Evolutionary conservation across 257 asterid genomes (phyloP).

Genomic region (Solanum chaucha): DNA sequence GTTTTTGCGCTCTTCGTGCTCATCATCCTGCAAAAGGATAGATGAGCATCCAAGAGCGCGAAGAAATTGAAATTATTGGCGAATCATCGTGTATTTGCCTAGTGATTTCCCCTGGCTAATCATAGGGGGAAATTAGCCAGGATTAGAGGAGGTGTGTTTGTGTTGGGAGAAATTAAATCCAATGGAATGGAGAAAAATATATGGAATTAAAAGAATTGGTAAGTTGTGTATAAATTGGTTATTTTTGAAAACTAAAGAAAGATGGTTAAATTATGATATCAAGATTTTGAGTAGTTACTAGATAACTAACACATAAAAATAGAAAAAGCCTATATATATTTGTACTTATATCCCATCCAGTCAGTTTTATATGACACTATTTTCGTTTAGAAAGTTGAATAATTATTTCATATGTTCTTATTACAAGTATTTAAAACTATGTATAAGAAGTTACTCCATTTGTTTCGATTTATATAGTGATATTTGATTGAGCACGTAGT

Average conservation of each 20-base stretch:
- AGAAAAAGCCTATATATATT: background rate
- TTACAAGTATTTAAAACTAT: background rate
- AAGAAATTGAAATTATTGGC: background rate
- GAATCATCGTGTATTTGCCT: background rate
- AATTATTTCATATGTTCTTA: background rate
- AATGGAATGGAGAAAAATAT: too few relatives aligned
- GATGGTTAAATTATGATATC: too few relatives aligned
- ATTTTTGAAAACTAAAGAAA: too few relatives aligned
- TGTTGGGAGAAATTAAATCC: too few relatives aligned
- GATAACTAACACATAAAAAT: too few relatives aligned
- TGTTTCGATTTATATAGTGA: background rate
- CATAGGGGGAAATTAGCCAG: too few relatives aligned
- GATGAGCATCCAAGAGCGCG: background rate
- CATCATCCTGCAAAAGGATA: background rate
- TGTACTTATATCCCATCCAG: background rate
- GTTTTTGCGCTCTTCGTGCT: background rate
- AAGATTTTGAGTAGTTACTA: too few relatives aligned
- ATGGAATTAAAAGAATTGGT: too few relatives aligned
- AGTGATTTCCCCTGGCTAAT: too few relatives aligned
- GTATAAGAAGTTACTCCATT: background rate
- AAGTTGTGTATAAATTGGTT: too few relatives aligned
- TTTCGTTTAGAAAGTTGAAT: background rate
- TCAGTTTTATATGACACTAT: background rate
- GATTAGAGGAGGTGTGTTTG: too few relatives aligned
- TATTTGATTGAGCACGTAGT: background rate